Percentiles rank a stretch among this genome's conserved stretches.
phyloP scores from a whole-genome alignment of 2,329 filamentous ascomycete genomes.

The Aspergillus awamori region DNA sequence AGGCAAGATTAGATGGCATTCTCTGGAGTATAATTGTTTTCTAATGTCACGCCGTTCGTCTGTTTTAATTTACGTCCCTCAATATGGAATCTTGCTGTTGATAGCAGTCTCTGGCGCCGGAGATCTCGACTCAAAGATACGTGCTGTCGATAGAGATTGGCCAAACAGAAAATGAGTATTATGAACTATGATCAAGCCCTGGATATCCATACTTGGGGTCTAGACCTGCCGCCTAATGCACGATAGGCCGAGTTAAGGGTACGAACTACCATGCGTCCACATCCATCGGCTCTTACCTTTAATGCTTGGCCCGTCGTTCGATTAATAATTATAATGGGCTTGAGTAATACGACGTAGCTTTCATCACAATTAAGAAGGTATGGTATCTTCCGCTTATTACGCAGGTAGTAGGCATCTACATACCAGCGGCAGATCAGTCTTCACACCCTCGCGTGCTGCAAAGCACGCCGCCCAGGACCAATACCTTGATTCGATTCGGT shows the following conservation, averaged over 20 bases:
- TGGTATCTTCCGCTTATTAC: background rate
- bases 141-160: conserved; percentile 14
- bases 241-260: background rate
- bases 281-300: background rate
- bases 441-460: background rate
- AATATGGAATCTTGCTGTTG: conserved; percentile 17
- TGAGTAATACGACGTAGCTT: background rate
- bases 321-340: background rate
- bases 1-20: conserved; percentile 74
- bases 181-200: conserved; percentile 1
- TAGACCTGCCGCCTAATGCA: background rate
- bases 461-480: background rate
- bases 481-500: background rate
- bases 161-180: conserved; percentile 1
- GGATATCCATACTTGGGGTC: background rate
- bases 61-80: conserved; percentile 19
- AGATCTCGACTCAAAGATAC: conserved; percentile 29
- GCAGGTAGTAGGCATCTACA: background rate
- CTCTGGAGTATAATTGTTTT: conserved; percentile 22
- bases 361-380: background rate
- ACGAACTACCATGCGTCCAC: background rate
- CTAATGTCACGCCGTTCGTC: conserved; percentile 19
- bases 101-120: conserved; percentile 31
- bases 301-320: background rate
- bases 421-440: background rate